phyloP scores from a whole-genome alignment of 441 rosid species.

The Adansonia rubrostipa region DNA sequence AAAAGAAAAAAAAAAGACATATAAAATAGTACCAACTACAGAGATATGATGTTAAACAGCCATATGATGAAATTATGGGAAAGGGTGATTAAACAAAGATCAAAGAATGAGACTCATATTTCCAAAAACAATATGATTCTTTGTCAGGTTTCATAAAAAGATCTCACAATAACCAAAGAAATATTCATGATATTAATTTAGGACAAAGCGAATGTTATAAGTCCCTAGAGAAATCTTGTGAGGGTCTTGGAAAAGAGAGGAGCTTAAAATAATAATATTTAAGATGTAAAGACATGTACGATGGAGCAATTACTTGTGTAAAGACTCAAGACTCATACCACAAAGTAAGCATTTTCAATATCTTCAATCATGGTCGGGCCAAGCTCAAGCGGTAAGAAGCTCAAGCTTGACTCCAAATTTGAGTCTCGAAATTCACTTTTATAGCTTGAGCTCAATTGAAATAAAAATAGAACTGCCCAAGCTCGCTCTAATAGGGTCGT shows the following conservation, averaged over 20 bases:
- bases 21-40: not conserved
- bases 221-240: not conserved
- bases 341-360: constrained; percentile 2
- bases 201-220: not conserved
- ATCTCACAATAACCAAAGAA: not conserved
- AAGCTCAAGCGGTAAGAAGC: no score
- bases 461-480: no score
- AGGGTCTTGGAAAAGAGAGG: not conserved
- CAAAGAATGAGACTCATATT: not conserved
- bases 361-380: not conserved
- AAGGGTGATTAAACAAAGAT: not conserved
- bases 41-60: not conserved
- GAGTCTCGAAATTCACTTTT: no score
- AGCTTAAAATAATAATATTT: not conserved
- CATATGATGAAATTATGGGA: not conserved
- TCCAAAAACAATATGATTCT: not conserved
- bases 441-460: no score
- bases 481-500: no score
- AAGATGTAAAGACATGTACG: not conserved
- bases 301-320: not conserved
- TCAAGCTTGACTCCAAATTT: no score
- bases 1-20: not conserved
- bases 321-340: not conserved
- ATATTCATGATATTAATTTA: not conserved
- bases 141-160: not conserved